phyloP scores from a whole-genome alignment of 306 rosid species.

The Lathyrus oleraceus region DNA sequence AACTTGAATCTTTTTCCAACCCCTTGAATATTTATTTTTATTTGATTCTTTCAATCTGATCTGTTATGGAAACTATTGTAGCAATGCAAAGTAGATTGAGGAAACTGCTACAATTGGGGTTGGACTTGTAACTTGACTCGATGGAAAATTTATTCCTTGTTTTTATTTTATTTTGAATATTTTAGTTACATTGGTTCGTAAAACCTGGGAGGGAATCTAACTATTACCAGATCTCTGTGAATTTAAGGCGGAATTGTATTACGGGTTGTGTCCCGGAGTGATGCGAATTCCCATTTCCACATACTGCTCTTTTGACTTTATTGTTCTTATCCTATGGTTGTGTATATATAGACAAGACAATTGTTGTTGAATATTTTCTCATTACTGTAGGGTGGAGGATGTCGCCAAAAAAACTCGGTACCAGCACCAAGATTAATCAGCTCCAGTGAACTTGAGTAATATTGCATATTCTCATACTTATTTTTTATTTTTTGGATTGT shows the following conservation, averaged over 20 bases:
- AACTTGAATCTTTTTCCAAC: not conserved
- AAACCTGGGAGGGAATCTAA: conserved; percentile 9
- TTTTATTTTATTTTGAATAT: not conserved
- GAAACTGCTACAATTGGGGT: not conserved
- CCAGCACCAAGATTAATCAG: conserved; percentile 91
- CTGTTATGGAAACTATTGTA: not conserved
- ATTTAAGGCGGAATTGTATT: not conserved
- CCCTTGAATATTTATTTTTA: not conserved
- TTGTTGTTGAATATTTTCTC: conserved; percentile 28
- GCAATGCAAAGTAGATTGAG: not conserved
- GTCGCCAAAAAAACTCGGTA: conserved; percentile 53
- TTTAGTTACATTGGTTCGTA: conserved; percentile 4
- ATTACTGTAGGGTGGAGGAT: conserved; percentile 78
- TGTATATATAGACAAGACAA: not conserved
- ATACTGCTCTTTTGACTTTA: not conserved
- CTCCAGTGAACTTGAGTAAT: conserved; percentile 93
- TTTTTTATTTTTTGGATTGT: not conserved
- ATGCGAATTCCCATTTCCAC: not conserved
- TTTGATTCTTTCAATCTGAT: not conserved
- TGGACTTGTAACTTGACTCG: not conserved
- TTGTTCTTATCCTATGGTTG: conserved; percentile 3
- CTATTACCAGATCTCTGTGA: conserved; percentile 8
- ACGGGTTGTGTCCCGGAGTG: conserved; percentile 3
- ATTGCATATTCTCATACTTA: conserved; percentile 17
- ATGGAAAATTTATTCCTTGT: not conserved